Evolutionary conservation across 1,139 yeast genomes (phyloP).

Genomic region (Debaryomyces nepalensis): DNA sequence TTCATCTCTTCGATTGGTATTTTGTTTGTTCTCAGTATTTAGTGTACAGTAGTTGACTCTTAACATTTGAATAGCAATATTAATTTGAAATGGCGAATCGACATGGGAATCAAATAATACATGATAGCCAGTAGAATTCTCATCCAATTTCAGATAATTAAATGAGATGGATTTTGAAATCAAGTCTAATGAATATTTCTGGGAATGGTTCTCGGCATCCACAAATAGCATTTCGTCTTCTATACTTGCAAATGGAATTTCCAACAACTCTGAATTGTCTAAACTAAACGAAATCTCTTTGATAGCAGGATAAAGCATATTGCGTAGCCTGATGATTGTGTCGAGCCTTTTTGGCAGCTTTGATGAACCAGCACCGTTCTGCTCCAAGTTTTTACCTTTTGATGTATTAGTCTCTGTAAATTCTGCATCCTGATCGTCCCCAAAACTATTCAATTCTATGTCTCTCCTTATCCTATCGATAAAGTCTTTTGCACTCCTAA

Average conservation of each 20-base stretch:
- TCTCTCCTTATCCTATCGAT: constrained; percentile 7
- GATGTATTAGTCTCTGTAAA: background rate
- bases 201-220: constrained; percentile 28
- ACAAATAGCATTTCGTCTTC: constrained; percentile 30
- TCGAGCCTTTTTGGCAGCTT: constrained; percentile 9
- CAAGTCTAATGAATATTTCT: constrained; percentile 33
- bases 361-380: constrained; percentile 2
- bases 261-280: constrained; percentile 35
- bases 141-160: constrained; percentile 36
- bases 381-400: background rate
- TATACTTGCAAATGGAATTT: constrained; percentile 43
- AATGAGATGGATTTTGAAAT: constrained; percentile 37
- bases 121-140: constrained; percentile 62
- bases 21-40: constrained; percentile 18
- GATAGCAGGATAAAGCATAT: constrained; percentile 17
- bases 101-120: constrained; percentile 49
- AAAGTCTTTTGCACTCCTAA: constrained; percentile 27
- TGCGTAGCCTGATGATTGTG: constrained; percentile 15
- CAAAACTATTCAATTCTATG: constrained; percentile 1
- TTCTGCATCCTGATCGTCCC: background rate
- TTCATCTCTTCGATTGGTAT: constrained; percentile 35
- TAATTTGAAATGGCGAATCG: constrained; percentile 59
- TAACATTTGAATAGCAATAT: constrained; percentile 49
- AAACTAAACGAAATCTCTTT: constrained; percentile 16
- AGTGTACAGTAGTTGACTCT: constrained; percentile 35